These are phyloP conservation scores for Fusarium sp. DNA, from an alignment of 2,329 filamentous ascomycete genomes.

Conservation along the genomic window DNA sequence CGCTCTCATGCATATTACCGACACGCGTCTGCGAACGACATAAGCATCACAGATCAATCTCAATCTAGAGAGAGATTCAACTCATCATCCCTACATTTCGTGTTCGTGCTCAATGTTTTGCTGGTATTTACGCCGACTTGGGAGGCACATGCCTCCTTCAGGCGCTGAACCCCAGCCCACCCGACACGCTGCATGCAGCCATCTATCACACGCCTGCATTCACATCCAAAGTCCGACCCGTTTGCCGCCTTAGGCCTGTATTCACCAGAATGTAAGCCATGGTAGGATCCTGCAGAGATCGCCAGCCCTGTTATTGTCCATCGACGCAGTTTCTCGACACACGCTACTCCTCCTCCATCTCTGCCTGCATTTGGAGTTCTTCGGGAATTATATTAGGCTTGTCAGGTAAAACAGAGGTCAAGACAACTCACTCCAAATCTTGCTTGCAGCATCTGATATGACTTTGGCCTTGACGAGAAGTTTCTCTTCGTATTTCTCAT, in stretches of 20 bases:
- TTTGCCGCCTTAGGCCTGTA: slow-evolving; percentile 24
- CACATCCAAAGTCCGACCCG: slow-evolving; percentile 12
- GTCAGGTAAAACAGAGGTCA: not conserved
- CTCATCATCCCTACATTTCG: not conserved
- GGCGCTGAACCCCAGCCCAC: slow-evolving; percentile 3
- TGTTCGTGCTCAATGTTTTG: not conserved
- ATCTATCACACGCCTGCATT: slow-evolving; percentile 18
- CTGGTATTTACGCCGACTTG: not conserved
- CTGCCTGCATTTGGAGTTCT: slow-evolving; percentile 65
- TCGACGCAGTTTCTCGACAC: not conserved
- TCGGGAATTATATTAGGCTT: slow-evolving; percentile 7
- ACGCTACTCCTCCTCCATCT: slow-evolving; percentile 58
- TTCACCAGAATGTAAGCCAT: not conserved
- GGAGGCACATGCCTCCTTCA: slow-evolving; percentile 11
- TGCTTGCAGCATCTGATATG: slow-evolving; percentile 76
- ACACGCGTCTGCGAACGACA: not conserved
- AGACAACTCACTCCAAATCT: slow-evolving; percentile 70
- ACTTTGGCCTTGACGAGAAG: slow-evolving; percentile 73
- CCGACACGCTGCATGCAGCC: slow-evolving; percentile 15
- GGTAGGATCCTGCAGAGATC: not conserved
- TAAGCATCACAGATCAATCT: slow-evolving; percentile 2
- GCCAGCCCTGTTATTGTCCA: not conserved
- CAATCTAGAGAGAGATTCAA: not conserved
- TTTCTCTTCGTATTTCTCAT: slow-evolving; percentile 72
- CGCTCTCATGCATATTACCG: not conserved